phyloP scores from a whole-genome alignment of 83 land plant species.

The Isoetes engelmannii region DNA sequence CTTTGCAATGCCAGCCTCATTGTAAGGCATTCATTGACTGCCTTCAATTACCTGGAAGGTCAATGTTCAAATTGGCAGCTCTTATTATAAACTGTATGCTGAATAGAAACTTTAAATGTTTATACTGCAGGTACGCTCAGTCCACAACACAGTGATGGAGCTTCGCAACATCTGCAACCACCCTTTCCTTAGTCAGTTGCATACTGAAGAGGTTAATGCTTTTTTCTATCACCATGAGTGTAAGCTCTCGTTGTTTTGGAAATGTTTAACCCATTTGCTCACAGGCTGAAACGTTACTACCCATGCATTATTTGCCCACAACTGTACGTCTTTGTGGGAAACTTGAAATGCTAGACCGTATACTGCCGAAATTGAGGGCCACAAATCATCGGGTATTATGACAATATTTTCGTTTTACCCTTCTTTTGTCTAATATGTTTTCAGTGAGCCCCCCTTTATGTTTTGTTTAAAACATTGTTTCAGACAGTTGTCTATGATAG shows the following conservation, averaged over 20 bases:
- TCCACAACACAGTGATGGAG: conserved; percentile 98
- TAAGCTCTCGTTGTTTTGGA: neutral
- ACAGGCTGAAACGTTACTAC: conserved; percentile 72
- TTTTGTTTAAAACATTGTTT: no score
- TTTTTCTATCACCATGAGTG: neutral
- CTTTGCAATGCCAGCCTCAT: no score
- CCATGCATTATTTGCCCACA: conserved; percentile 76
- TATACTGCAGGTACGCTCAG: conserved; percentile 62
- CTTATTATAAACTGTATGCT: no score
- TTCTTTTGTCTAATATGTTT: no score
- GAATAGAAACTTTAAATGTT: no score
- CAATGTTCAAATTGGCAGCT: no score
- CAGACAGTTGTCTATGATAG: no score
- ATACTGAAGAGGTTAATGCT: conserved; percentile 69
- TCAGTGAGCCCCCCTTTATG: no score
- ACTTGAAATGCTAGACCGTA: conserved; percentile 90
- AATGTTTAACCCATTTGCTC: conserved; percentile 10
- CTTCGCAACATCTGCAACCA: conserved; percentile 99
- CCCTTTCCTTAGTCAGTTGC: conserved; percentile 97
- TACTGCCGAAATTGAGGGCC: conserved; percentile 87
- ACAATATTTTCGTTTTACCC: no score
- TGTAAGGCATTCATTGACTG: no score
- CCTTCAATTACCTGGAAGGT: no score
- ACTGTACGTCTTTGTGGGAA: conserved; percentile 90
- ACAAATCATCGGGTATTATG: conserved; percentile 79